phyloP scores from a whole-genome alignment of 1,139 yeast species.

The Tardiomyces digboiensis region DNA sequence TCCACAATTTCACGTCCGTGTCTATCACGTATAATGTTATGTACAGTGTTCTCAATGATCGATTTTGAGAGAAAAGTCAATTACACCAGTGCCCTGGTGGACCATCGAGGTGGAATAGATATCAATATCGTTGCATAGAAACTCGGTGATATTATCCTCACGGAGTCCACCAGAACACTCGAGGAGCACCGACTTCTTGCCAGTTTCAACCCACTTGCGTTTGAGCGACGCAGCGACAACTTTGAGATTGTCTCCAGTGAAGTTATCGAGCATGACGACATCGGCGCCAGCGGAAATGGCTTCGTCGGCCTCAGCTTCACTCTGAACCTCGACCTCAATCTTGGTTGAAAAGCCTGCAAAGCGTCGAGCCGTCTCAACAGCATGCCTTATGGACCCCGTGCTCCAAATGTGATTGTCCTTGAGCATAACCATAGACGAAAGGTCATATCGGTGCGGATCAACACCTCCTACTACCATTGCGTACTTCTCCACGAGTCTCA shows the following conservation, averaged over 20 bases:
- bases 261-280: slow-evolving; percentile 91
- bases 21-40: background rate
- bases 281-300: slow-evolving; percentile 96
- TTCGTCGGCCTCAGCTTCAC: slow-evolving; percentile 77
- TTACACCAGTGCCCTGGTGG: slow-evolving; percentile 77
- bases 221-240: slow-evolving; percentile 58
- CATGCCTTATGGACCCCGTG: slow-evolving; percentile 82
- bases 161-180: slow-evolving; percentile 94
- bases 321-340: slow-evolving; percentile 86
- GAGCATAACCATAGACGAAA: slow-evolving; percentile 92
- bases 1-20: background rate
- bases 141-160: slow-evolving; percentile 52
- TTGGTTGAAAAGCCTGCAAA: slow-evolving; percentile 88
- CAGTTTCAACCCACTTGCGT: slow-evolving; percentile 44
- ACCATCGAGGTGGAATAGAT: slow-evolving; percentile 89
- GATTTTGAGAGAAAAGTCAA: slow-evolving; percentile 82
- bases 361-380: slow-evolving; percentile 64
- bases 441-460: slow-evolving; percentile 86
- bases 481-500: slow-evolving; percentile 79
- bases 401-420: slow-evolving; percentile 93
- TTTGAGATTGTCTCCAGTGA: slow-evolving; percentile 56
- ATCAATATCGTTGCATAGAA: slow-evolving; percentile 72
- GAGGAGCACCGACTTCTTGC: slow-evolving; percentile 41
- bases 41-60: slow-evolving; percentile 24
- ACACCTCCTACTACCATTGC: slow-evolving; percentile 95